Conservation (phyloP, 2,329 filamentous ascomycete genomes). For the Fusarium tricinctum region DNA sequence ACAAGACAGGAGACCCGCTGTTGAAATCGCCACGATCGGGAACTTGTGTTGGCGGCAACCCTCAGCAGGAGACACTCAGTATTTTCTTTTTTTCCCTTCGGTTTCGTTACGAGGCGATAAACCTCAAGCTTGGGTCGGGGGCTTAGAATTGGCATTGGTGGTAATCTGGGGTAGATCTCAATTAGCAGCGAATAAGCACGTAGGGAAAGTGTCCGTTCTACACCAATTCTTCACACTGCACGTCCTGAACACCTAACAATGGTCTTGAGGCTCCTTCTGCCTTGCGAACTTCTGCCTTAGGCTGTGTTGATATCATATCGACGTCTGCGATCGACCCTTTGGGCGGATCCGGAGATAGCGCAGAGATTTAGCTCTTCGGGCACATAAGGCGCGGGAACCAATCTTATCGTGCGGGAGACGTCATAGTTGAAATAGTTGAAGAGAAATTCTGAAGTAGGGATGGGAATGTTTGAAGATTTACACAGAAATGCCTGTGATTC, state of each 20-base stretch:
- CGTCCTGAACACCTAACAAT: too few relatives aligned
- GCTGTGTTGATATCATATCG: conserved; percentile 32
- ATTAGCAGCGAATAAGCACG: conserved; percentile 15
- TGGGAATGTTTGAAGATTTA: conserved; percentile 37
- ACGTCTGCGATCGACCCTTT: conserved; percentile 17
- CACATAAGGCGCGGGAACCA: conserved; percentile 18
- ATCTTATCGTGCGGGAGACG: conserved; percentile 14
- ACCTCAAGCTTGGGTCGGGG: conserved; percentile 21
- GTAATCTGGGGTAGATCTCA: conserved; percentile 30
- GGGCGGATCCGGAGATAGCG: conserved; percentile 10
- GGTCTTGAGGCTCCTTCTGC: neutral
- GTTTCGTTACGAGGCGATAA: conserved; percentile 28
- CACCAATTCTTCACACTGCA: conserved; percentile 5
- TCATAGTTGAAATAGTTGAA: conserved; percentile 36
- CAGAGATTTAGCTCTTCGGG: conserved; percentile 27
- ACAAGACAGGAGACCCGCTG: conserved; percentile 1
- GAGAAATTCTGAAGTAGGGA: conserved; percentile 17
- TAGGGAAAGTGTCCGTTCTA: conserved; percentile 2
- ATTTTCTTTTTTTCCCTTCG: conserved; percentile 9
- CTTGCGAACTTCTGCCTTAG: conserved; percentile 6
- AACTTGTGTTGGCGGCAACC: conserved; percentile 24
- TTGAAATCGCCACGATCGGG: conserved; percentile 35
- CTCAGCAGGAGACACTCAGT: conserved; percentile 8
- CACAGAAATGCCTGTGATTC: conserved; percentile 27
- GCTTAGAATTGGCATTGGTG: conserved; percentile 4